phyloP scores from a whole-genome alignment of 305 asterid species.

The Rubia peregrina region DNA sequence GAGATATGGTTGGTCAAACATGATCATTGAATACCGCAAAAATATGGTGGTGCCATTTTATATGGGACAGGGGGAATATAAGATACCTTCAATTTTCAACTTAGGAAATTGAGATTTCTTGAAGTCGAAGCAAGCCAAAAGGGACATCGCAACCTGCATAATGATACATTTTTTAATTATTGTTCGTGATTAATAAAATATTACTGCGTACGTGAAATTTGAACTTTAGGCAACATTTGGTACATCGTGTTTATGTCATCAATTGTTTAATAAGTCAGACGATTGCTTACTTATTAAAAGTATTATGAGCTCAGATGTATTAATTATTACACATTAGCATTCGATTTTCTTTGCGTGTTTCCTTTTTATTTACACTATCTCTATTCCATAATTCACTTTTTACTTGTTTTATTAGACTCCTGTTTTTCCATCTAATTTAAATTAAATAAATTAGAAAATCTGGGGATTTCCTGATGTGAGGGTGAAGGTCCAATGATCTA shows the following conservation, averaged over 20 bases:
- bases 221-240: not conserved
- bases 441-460: no score
- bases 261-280: not conserved
- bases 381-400: no score
- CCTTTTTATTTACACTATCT: not conserved
- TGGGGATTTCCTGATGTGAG: no score
- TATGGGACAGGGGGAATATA: no score
- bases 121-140: conserved; percentile 13
- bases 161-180: no score
- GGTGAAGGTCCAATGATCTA: no score
- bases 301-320: not conserved
- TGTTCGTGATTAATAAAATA: not conserved
- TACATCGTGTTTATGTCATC: not conserved
- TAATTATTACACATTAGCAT: not conserved
- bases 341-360: not conserved
- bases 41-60: no score
- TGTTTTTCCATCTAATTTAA: no score
- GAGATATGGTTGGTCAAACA: no score
- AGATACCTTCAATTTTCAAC: not conserved
- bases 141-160: conserved; percentile 13
- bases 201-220: not conserved
- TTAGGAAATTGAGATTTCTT: conserved; percentile 1
- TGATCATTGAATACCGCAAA: no score
- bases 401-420: no score
- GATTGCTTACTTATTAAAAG: not conserved